Evolutionary conservation across 768 basidiomycete species (phyloP).

Genomic region (Xerocomellus amylosporus): DNA sequence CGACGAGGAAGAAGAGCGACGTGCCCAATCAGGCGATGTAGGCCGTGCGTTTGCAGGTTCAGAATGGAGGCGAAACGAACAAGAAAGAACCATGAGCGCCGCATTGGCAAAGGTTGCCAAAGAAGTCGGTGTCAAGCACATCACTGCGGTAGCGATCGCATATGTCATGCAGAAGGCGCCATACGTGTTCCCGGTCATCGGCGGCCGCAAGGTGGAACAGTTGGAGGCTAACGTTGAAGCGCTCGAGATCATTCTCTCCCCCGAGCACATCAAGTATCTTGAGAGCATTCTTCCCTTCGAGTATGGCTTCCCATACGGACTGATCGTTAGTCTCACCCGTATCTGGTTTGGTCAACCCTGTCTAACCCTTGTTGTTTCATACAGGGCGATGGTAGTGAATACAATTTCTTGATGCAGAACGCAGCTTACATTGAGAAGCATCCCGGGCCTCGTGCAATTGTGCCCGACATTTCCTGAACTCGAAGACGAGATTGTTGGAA

Average conservation of each 20-base stretch:
- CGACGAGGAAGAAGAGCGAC: constrained; percentile 30
- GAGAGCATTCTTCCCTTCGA: constrained; percentile 45
- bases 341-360: not conserved
- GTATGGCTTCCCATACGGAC: constrained; percentile 40
- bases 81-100: constrained; percentile 32
- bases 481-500: not conserved
- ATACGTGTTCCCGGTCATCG: constrained; percentile 23
- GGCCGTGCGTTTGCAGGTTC: constrained; percentile 32
- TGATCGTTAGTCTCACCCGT: constrained; percentile 26
- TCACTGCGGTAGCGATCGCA: constrained; percentile 44
- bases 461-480: constrained; percentile 5
- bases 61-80: constrained; percentile 35
- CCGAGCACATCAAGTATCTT: constrained; percentile 5
- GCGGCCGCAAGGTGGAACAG: constrained; percentile 53
- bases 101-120: constrained; percentile 40
- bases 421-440: constrained; percentile 24
- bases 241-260: constrained; percentile 43
- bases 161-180: constrained; percentile 55
- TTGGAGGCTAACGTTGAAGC: constrained; percentile 50
- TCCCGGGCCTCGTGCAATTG: constrained; percentile 6
- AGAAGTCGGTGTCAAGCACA: constrained; percentile 44
- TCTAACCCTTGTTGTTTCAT: not conserved
- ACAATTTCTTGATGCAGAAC: constrained; percentile 9
- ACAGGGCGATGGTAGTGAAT: constrained; percentile 30
- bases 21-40: constrained; percentile 32